Evolutionary conservation across 768 basidiomycete species (phyloP), one percentile per base, ranked within the genome.

Genomic region (Coprinopsis cinerea): DNA sequence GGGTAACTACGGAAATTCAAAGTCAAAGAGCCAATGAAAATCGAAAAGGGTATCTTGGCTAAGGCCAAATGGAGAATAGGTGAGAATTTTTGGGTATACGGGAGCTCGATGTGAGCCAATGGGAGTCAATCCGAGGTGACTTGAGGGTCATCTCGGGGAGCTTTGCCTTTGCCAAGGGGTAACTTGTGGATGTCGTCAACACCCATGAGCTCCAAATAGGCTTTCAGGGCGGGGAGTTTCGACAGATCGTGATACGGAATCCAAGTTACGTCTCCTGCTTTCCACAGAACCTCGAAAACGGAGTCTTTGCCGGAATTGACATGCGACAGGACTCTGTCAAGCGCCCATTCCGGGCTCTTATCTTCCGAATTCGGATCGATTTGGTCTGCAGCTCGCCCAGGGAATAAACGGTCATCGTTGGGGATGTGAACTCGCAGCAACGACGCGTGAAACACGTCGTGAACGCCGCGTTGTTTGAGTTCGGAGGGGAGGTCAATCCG

Each of bases 371-470:
- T 55, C 6, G 53, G 48, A 17, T 56, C 57, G 23, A 67, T 54
- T 24, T 58, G 54, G 1, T 48, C 15, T 14, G 56, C 42, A 6
- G 54, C 43, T 0, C 65, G 57, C 0, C 55, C 53, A 0, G 71
- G 70, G 49, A 73, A 75, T 0, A 60, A 44, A 0, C 23, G 0
- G 25, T 60, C 45, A 48, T 73, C 62, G 48, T 73, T 75, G 0
- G 66, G 54, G 1, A 53, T n/a, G 44, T 62, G 61, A 2, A 52
- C 53, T 0, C 55, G 11, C 0, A 74, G 57, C 23, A 67, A 54
- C 3, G 64, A 67, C 0, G 61, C 55, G 45, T 75, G 70, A 55
- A 72, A 74, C 0, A 58, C 61, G 2, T 64, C 59, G 48, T 65
- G 63, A 1, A 67, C 53, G 11, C 52, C 61, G n/a, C 41, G 18